Evolutionary conservation across 2,329 filamentous ascomycete species (phyloP), one percentile per base, ranked within the genome.

Genomic region (Ascochyta lentis): DNA sequence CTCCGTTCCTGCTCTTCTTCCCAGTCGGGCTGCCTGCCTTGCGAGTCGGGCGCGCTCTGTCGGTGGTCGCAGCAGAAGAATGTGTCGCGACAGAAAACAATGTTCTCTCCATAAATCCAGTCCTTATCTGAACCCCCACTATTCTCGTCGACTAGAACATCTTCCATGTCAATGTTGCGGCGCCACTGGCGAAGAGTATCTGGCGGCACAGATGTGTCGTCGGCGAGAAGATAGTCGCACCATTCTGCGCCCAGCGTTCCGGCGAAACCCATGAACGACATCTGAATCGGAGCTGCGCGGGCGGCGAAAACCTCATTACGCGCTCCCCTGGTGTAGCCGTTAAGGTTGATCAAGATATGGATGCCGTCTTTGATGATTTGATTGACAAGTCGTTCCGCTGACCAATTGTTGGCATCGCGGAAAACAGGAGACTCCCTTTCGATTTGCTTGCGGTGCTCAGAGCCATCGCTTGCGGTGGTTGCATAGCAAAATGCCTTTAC

Each of bases 251-350:
- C 95, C 1, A 99, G 80, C 0, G 94, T 97, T 9, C 95, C 95
- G 0, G 95, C 95, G 72, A 99, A 99, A 0, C 95, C 95, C 95
- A 99, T 99, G 70, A 99, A 99, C 0, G 95, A 96, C 95, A 99
- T 99, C 64, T 99, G 95, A 39, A 99, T 92, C 0, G 95, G 95
- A 2, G 93, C 92, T 15, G 95, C 92, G 24, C 96, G 87, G 22
- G 95, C 95, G 22, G 95, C 95, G 74, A 99, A 99, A 4, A 99
- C 89, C 72, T 99, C 95, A 66, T 99, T 99, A 23, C 93, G 87
- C n/a, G 95, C 95, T 27, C 95, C 95, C 49, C 95, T 85, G 0
- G 95, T 99, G 74, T 99, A 99, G 10, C 95, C 95, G 68, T 99
- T 99, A n/a, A 99, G 83, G 62, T 99, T 99, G 67, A 99, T 87